Percentiles rank a stretch among this genome's conserved stretches.
Evolutionary conservation across 2,329 filamentous ascomycete species (phyloP).

Genomic region (Trichoderma pleuroti): DNA sequence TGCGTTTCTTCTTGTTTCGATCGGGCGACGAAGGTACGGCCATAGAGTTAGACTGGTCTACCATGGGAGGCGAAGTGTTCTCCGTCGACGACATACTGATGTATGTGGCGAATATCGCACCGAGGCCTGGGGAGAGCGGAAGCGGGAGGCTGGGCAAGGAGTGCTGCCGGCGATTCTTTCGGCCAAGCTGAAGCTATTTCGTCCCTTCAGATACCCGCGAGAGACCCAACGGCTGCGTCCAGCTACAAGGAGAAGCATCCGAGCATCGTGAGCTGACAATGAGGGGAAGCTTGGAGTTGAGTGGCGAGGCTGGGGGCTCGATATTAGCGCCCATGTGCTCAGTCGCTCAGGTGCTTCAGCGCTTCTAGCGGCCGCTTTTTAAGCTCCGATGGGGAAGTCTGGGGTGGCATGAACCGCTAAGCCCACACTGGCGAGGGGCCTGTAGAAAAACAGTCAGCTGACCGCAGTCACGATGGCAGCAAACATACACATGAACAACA

Average conservation of each 20-base stretch:
- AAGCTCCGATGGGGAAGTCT: constrained; percentile 17
- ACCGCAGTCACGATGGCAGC: neutral
- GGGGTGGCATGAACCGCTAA: constrained; percentile 15
- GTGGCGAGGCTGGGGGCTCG: neutral
- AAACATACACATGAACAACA: neutral
- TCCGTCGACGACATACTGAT: constrained; percentile 15
- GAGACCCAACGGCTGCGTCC: neutral
- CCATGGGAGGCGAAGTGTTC: constrained; percentile 11
- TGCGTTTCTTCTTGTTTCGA: constrained; percentile 31
- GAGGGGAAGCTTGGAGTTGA: constrained; percentile 15
- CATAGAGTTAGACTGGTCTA: neutral
- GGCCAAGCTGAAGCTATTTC: neutral
- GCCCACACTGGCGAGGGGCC: neutral
- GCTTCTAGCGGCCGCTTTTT: constrained; percentile 12
- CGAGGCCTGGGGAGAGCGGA: neutral
- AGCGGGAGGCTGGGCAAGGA: neutral
- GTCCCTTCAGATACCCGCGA: neutral
- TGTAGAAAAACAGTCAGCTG: neutral
- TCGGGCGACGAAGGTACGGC: neutral
- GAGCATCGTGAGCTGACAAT: constrained; percentile 14
- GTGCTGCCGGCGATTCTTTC: neutral
- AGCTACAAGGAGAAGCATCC: neutral
- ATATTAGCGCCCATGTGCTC: constrained; percentile 4
- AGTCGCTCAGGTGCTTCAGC: constrained; percentile 7
- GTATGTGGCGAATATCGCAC: neutral